These are phyloP conservation scores for Aspergillus eucalypticola DNA, from an alignment of 2,329 filamentous ascomycete species.

Conservation along the genomic window DNA sequence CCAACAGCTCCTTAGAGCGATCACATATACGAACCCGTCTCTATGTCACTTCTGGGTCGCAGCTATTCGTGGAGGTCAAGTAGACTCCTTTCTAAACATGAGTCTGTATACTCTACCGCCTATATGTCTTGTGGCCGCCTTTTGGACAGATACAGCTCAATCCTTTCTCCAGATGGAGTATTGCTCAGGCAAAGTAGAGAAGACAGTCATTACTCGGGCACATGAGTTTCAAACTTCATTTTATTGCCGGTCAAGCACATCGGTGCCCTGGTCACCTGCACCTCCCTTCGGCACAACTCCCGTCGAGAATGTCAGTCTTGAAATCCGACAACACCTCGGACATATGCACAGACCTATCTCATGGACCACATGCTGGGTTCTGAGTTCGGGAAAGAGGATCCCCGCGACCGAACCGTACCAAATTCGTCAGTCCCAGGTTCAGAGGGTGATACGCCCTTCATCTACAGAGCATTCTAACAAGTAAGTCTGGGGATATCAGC, in stretches of 20 bases:
- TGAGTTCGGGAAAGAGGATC: conserved; percentile 11
- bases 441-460: not conserved
- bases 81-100: not conserved
- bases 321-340: conserved; percentile 1
- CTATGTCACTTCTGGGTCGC: conserved; percentile 7
- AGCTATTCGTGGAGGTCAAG: not conserved
- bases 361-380: conserved; percentile 21
- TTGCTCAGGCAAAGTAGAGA: not conserved
- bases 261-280: conserved; percentile 10
- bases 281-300: conserved; percentile 1
- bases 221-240: conserved; percentile 9
- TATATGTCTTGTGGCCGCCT: conserved; percentile 1
- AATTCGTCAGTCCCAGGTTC: not conserved
- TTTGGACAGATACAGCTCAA: conserved; percentile 5
- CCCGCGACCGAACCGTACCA: conserved; percentile 5
- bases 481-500: conserved; percentile 1
- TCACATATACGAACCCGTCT: not conserved
- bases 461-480: not conserved
- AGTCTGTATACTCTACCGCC: not conserved
- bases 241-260: not conserved
- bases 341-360: conserved; percentile 13
- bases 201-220: not conserved
- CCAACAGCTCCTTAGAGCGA: not conserved
- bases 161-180: conserved; percentile 10
- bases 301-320: conserved; percentile 2